These are phyloP conservation scores for Amanita rimosa DNA, from an alignment of 768 basidiomycete species.

Conservation along the genomic window DNA sequence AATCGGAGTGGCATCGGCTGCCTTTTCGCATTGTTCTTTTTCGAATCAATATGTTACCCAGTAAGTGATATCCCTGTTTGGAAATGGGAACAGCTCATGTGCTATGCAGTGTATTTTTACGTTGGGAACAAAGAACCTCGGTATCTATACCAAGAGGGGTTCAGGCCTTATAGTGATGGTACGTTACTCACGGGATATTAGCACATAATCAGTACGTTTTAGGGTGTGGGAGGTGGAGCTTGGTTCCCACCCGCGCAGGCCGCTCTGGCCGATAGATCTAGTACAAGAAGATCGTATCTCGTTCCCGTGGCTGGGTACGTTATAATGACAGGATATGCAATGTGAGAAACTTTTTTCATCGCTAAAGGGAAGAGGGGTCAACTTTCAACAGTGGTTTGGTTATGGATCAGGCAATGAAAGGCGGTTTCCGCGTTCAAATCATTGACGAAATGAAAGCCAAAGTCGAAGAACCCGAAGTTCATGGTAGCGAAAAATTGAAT, in stretches of 20 bases:
- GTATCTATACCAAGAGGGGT: constrained; percentile 46
- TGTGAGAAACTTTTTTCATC: constrained; percentile 23
- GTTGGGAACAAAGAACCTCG: constrained; percentile 52
- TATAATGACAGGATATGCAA: constrained; percentile 45
- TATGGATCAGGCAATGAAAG: constrained; percentile 34
- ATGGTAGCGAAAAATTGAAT: constrained; percentile 2
- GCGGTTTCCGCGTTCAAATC: constrained; percentile 39
- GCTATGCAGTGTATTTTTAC: constrained; percentile 45
- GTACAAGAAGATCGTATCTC: constrained; percentile 44
- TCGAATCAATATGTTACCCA: constrained; percentile 67
- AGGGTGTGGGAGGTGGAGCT: constrained; percentile 53
- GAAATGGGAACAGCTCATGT: neutral
- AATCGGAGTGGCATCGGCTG: constrained; percentile 48
- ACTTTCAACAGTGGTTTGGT: constrained; percentile 34
- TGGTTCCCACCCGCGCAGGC: constrained; percentile 59
- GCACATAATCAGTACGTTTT: neutral
- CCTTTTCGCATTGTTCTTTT: constrained; percentile 59
- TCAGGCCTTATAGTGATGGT: constrained; percentile 59
- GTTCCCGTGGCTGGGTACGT: constrained; percentile 49
- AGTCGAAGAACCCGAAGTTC: constrained; percentile 7
- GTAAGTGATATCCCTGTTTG: constrained; percentile 18
- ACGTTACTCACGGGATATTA: constrained; percentile 9
- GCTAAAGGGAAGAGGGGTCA: neutral
- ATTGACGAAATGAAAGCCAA: constrained; percentile 26
- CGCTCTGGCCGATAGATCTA: constrained; percentile 35